Base-by-base conservation (phyloP, 2,329 filamentous ascomycete genomes). In the Ophiocordyceps camponoti-leonardi region DNA sequence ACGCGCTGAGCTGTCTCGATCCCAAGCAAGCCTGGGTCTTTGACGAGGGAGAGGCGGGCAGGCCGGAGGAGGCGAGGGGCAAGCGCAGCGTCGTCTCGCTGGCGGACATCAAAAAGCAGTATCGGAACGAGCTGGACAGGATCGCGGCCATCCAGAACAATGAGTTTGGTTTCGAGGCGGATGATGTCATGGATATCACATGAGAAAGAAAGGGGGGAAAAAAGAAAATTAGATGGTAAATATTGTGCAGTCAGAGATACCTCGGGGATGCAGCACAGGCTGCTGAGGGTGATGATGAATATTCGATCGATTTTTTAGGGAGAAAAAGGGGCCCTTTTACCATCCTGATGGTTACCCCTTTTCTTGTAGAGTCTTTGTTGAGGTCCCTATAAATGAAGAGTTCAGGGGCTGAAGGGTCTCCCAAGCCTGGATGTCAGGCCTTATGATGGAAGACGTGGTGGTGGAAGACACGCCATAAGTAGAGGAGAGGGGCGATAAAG, bases 81-180 rank as follows among this genome's bases (percentile, higher is more conserved):
- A 83, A 81, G 66, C 78, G 88, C 49, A 81, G 76, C 58, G 79
- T 96, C 33, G 74, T 96, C 16, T 94, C 86, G 30, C 66, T 98
- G 46, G 83, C 83, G 28, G 88, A 94, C 59, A 69, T 96, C 45
- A 75, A 88, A 56, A 86, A 82, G 61, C 83, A 90, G 59, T 98
- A 95, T 61, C 85, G 94, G 64, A 77, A 75, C 22, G 87, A 96
- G 63, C 67, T 98, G 56, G 92, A 98, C 63, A 75, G 86, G 50
- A 82, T 92, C 53, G 85, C 83, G 45, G 83, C 85, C 45, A 87
- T 95, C 59, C 81, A 92, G 63, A 84, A 85, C 57, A 87, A 93
- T 47, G 79, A 93, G 58, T 95, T 93, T 69, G 83, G 83, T 16
- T 85, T 95, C 49, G 64, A 68, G 50, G 67, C 64, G 13, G 72